A percentile compares a stretch with the other conserved stretches of the same genome.
Evolutionary conservation across 2,329 filamentous ascomycete species (phyloP).

Genomic region (Cordyceps javanica): DNA sequence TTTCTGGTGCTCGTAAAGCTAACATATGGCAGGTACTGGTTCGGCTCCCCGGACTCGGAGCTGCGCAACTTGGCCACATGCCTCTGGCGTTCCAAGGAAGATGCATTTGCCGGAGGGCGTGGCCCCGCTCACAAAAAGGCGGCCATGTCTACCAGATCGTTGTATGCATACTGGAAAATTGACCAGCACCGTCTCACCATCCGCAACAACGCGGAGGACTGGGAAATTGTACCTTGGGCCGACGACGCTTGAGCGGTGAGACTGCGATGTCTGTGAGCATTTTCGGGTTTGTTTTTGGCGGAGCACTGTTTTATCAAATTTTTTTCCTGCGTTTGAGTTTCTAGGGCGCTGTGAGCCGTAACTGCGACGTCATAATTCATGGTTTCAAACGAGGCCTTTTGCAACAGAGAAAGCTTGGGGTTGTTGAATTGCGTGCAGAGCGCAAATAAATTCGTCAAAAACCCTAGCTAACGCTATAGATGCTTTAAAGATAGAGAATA

Average conservation of each 20-base stretch:
- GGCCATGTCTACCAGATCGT: conserved; percentile 57
- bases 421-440: conserved; percentile 14
- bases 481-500: conserved; percentile 12
- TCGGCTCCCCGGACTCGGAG: conserved; percentile 63
- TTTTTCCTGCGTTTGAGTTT: background rate
- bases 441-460: conserved; percentile 14
- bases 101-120: conserved; percentile 53
- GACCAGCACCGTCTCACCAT: conserved; percentile 65
- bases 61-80: conserved; percentile 78
- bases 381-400: conserved; percentile 5
- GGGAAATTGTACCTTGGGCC: conserved; percentile 57
- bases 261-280: conserved; percentile 11
- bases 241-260: conserved; percentile 9
- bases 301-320: background rate
- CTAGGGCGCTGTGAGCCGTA: background rate
- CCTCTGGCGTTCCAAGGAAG: conserved; percentile 55
- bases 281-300: background rate
- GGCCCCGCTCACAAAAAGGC: conserved; percentile 59
- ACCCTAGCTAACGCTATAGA: conserved; percentile 14
- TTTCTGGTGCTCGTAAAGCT: background rate
- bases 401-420: conserved; percentile 12
- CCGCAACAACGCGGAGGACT: conserved; percentile 55
- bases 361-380: conserved; percentile 6
- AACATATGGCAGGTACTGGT: conserved; percentile 65
- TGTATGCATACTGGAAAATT: conserved; percentile 62